These are phyloP conservation scores for Dacryopinax spathularia DNA, from an alignment of 768 basidiomycete species.

Conservation along the genomic window DNA sequence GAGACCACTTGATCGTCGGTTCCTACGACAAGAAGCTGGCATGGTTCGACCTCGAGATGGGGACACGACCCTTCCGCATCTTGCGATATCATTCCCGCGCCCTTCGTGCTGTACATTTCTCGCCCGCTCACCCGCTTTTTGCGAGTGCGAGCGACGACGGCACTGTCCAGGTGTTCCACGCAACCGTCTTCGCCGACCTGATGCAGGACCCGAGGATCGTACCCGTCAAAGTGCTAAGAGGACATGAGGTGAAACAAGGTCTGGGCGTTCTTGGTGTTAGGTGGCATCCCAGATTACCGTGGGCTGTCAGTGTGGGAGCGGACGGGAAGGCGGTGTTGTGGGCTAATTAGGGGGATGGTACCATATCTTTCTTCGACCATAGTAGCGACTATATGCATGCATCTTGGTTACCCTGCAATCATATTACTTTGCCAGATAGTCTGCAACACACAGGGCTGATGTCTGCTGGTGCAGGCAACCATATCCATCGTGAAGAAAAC, in stretches of 20 bases:
- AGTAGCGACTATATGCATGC: no score
- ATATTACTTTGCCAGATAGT: neutral
- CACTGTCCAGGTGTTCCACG: conserved; percentile 92
- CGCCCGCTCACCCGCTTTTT: conserved; percentile 88
- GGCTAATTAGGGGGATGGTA: conserved; percentile 22
- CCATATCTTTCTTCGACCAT: no score
- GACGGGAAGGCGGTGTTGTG: conserved; percentile 81
- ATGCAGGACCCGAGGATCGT: conserved; percentile 97
- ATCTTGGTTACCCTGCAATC: no score
- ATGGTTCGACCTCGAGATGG: conserved; percentile 97
- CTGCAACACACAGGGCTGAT: neutral
- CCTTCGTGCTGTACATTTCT: conserved; percentile 84
- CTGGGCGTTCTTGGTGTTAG: conserved; percentile 81
- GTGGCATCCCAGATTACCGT: conserved; percentile 83
- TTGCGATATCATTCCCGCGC: conserved; percentile 92
- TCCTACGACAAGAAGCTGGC: conserved; percentile 95
- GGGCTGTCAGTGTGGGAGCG: conserved; percentile 84
- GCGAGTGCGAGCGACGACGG: conserved; percentile 96
- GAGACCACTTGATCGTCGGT: conserved; percentile 92
- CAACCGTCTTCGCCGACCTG: conserved; percentile 83
- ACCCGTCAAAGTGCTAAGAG: conserved; percentile 86
- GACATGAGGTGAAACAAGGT: conserved; percentile 73
- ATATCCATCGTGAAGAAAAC: no score
- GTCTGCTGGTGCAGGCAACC: neutral
- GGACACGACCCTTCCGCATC: conserved; percentile 92